A percentile compares a stretch with the other conserved stretches of the same genome.
Conservation (phyloP, 2,329 filamentous ascomycete species). For the Aotearoamyces nothofagi region DNA sequence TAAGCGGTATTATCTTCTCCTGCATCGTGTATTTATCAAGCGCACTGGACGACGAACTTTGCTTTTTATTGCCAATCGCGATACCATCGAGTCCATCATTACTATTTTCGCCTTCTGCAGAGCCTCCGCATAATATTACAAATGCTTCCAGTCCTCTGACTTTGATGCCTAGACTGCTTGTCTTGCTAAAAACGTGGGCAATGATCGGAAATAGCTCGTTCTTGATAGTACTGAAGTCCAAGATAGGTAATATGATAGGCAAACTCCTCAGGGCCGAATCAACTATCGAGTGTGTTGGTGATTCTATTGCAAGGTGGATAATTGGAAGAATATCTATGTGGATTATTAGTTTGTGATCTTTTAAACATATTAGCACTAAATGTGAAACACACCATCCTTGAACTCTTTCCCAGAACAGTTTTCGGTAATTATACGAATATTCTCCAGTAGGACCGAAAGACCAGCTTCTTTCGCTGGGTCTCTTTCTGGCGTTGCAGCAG, state of each 20-base stretch:
- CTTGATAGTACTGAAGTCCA: slow-evolving; percentile 95
- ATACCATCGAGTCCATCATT: slow-evolving; percentile 68
- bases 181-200: slow-evolving; percentile 79
- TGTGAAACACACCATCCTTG: slow-evolving; percentile 56
- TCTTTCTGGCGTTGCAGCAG: slow-evolving; percentile 43
- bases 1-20: slow-evolving; percentile 83
- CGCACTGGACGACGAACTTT: slow-evolving; percentile 55
- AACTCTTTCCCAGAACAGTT: slow-evolving; percentile 88
- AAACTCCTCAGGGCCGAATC: slow-evolving; percentile 72
- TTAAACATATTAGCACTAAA: slow-evolving; percentile 2
- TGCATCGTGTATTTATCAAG: slow-evolving; percentile 97
- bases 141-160: slow-evolving; percentile 85
- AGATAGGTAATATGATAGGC: slow-evolving; percentile 64
- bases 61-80: slow-evolving; percentile 34
- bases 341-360: slow-evolving; percentile 11
- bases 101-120: slow-evolving; percentile 30
- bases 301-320: slow-evolving; percentile 70
- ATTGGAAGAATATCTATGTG: slow-evolving; percentile 70
- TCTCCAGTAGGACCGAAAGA: slow-evolving; percentile 79
- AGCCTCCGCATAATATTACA: slow-evolving; percentile 73
- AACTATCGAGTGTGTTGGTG: slow-evolving; percentile 74
- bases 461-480: slow-evolving; percentile 78
- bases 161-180: slow-evolving; percentile 88
- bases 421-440: slow-evolving; percentile 58
- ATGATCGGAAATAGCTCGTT: slow-evolving; percentile 93